Percentiles rank a stretch among this genome's conserved stretches.
phyloP scores from a whole-genome alignment of 2,329 filamentous ascomycete genomes.

The Diplodia mutila region DNA sequence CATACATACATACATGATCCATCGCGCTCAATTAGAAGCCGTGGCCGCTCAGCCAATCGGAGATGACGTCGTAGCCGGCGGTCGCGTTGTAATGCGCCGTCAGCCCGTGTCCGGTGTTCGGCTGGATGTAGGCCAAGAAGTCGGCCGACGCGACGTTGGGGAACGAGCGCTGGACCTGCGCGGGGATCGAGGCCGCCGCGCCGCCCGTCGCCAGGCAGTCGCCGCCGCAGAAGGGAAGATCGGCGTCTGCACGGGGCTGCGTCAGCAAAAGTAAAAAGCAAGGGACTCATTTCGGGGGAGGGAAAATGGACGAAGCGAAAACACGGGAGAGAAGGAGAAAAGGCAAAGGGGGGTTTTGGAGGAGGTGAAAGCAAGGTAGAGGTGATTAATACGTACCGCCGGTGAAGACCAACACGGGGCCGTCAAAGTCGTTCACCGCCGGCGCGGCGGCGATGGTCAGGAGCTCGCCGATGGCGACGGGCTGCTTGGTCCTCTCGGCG shows the following conservation, averaged over 20 bases:
- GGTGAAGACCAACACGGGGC: slow-evolving; percentile 63
- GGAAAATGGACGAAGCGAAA: background rate
- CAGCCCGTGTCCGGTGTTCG: slow-evolving; percentile 51
- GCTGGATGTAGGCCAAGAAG: slow-evolving; percentile 61
- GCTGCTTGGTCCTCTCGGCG: slow-evolving; percentile 56
- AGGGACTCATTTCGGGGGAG: too few relatives aligned
- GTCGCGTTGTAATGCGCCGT: slow-evolving; percentile 52
- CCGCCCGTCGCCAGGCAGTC: slow-evolving; percentile 57
- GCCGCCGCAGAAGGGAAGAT: slow-evolving; percentile 65
- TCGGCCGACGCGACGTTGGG: slow-evolving; percentile 44
- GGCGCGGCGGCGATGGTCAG: slow-evolving; percentile 56
- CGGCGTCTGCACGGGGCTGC: slow-evolving; percentile 28
- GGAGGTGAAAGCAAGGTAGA: too few relatives aligned
- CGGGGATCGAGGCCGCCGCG: slow-evolving; percentile 50
- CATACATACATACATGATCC: too few relatives aligned
- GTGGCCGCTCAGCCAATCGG: slow-evolving; percentile 37
- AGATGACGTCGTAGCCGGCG: slow-evolving; percentile 45
- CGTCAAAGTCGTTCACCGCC: slow-evolving; percentile 48
- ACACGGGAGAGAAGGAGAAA: too few relatives aligned
- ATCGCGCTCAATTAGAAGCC: background rate
- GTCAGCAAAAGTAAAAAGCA: background rate
- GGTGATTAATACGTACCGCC: slow-evolving; percentile 44
- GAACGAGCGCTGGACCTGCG: slow-evolving; percentile 48
- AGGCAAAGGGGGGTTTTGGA: slow-evolving; percentile 23
- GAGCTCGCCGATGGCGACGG: slow-evolving; percentile 62